Evolutionary conservation across 2,329 filamentous ascomycete species (phyloP), one percentile per base, ranked within the genome.

Genomic region (Graphilbum fragrans): DNA sequence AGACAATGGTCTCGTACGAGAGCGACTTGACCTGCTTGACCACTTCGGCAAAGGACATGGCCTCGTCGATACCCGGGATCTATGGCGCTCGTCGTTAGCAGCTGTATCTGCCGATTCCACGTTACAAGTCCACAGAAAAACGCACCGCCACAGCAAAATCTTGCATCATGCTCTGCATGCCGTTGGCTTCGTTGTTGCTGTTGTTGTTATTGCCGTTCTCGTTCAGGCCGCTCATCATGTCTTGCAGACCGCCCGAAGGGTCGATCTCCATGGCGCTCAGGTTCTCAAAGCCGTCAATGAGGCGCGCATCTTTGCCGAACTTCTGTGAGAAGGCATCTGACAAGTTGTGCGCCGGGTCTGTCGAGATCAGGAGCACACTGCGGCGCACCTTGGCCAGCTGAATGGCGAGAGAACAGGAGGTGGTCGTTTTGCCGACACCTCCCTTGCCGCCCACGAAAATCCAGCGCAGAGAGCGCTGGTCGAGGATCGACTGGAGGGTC

Each of bases 211-310:
- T 50, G 21, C 72, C 75, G 38, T 85, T 85, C 17, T 86, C 86
- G 35, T 75, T 80, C 57, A 79, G 72, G 2, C 81, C 82, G 10
- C 84, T 83, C 48, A 98, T 68, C 43, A 98, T 67, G 59, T 98
- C 92, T 65, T 95, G 92, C 62, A 98, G 94, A 57, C 86, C 94
- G 37, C 90, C 92, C 58, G 94, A 96, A 41, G 92, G 92, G 57
- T 98, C 92, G 54, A 98, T 96, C 65, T 98, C 92, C 92, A 98
- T 98, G 48, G 92, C 92, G 58, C 86, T 93, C 51, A 98, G 70
- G 62, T 95, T 95, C 27, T 81, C 77, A 57, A 94, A 95, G 52
- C 92, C 92, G 53, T 94, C 81, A 50, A 98, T 74, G 32, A 94
- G 77, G 48, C 87, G 80, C 41, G 92, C 92, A 64, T 98, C 92